phyloP scores from a whole-genome alignment of 2,329 filamentous ascomycete genomes.

The Teratosphaeria destructans region DNA sequence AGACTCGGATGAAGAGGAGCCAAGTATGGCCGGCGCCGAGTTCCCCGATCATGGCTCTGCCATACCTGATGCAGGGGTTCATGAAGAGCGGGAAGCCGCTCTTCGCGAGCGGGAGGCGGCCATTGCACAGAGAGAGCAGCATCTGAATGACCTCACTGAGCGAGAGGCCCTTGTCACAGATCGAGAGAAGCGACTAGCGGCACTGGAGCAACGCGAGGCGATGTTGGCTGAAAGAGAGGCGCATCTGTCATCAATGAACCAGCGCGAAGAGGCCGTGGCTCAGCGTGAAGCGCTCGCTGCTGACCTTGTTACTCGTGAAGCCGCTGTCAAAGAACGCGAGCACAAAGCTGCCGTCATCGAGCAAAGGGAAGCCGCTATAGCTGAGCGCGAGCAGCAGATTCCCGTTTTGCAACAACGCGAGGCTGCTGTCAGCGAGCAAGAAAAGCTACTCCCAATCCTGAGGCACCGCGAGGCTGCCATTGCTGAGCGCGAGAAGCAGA shows the following conservation, averaged over 20 bases:
- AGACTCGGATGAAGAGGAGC: background rate
- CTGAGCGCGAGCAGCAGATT: background rate
- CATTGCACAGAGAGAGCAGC: background rate
- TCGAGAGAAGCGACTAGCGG: background rate
- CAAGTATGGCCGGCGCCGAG: background rate
- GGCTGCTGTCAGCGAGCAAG: background rate
- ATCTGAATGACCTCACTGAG: background rate
- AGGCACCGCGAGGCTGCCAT: background rate
- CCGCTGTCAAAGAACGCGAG: background rate
- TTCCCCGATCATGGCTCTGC: background rate
- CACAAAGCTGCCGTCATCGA: background rate
- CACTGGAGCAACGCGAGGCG: background rate
- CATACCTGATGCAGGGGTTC: background rate
- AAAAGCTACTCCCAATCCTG: background rate
- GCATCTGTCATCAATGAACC: background rate
- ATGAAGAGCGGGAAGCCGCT: background rate
- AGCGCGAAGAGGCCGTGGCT: background rate
- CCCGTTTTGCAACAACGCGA: background rate
- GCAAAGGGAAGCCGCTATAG: background rate
- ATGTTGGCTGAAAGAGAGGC: background rate
- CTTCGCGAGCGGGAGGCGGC: background rate
- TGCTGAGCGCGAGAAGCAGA: background rate
- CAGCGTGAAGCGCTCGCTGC: background rate
- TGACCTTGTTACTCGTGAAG: background rate
- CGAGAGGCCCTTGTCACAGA: background rate